Conservation (phyloP, 495 filamentous ascomycete species). For the Tuber melanosporum region DNA sequence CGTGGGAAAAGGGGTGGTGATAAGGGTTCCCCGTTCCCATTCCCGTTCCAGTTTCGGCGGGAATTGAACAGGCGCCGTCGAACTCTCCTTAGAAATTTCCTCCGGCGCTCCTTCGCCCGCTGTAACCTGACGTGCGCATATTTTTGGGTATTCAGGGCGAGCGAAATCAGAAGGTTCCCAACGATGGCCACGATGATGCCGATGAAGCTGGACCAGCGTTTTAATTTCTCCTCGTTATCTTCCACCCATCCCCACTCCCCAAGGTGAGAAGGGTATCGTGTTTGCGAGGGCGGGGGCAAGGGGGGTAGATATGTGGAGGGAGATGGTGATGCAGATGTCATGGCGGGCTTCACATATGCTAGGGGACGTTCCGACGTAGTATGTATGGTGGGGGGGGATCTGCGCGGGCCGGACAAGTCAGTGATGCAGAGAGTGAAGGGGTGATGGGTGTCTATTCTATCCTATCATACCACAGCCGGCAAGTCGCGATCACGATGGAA, state of each 20-base stretch:
- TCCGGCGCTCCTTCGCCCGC: conserved; percentile 50
- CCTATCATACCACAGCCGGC: neutral
- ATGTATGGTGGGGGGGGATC: conserved; percentile 10
- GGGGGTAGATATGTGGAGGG: conserved; percentile 5
- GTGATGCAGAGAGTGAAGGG: neutral
- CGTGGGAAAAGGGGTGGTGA: neutral
- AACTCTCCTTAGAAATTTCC: conserved; percentile 22
- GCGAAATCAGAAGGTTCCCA: conserved; percentile 86
- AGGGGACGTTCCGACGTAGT: neutral
- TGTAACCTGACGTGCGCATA: conserved; percentile 84
- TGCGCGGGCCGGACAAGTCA: conserved; percentile 12
- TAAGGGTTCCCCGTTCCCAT: neutral
- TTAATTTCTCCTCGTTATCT: conserved; percentile 49
- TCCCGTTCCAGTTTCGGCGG: neutral
- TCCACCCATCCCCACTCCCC: neutral
- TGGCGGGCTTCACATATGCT: neutral
- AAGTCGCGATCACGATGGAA: neutral
- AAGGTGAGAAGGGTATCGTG: conserved; percentile 1
- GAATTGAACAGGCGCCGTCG: conserved; percentile 13
- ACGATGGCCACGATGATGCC: conserved; percentile 86
- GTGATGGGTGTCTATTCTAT: neutral
- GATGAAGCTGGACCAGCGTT: conserved; percentile 85
- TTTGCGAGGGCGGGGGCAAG: neutral
- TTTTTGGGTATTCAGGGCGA: conserved; percentile 92
- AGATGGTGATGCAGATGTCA: conserved; percentile 5